Percentiles rank a stretch among this genome's conserved stretches.
These are phyloP conservation scores for Pseudocercospora fijiensis DNA, from an alignment of 2,329 filamentous ascomycete genomes.

Conservation along the genomic window DNA sequence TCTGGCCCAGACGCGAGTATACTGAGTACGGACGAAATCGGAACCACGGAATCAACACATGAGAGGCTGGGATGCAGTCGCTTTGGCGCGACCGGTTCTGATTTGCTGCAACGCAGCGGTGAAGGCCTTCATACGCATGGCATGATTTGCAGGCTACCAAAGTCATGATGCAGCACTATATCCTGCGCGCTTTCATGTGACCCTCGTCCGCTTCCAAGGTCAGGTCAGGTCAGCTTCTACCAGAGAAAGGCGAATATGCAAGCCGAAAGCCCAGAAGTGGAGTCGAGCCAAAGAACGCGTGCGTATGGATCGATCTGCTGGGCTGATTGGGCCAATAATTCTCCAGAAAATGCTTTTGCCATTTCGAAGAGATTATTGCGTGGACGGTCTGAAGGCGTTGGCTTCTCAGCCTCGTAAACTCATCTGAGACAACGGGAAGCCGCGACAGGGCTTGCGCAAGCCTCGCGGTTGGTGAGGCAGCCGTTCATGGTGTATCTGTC, in stretches of 20 bases:
- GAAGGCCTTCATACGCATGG: conserved; percentile 9
- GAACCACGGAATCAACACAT: not conserved
- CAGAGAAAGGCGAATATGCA: not conserved
- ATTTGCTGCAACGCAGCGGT: conserved; percentile 18
- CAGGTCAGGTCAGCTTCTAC: not conserved
- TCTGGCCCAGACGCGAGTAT: not conserved
- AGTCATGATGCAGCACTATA: conserved; percentile 23
- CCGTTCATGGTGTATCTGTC: conserved; percentile 12
- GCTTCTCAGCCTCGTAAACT: conserved; percentile 20
- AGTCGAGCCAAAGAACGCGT: not conserved
- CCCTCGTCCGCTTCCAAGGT: conserved; percentile 6
- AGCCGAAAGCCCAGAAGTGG: not conserved
- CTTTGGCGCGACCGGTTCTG: conserved; percentile 1
- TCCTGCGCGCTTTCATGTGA: conserved; percentile 20
- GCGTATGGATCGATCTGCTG: not conserved
- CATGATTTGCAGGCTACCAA: conserved; percentile 13
- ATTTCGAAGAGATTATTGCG: conserved; percentile 3
- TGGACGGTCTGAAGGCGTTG: conserved; percentile 13
- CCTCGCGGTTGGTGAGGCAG: conserved; percentile 2
- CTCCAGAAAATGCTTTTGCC: conserved; percentile 1
- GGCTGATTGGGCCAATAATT: conserved; percentile 9
- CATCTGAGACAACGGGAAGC: conserved; percentile 18
- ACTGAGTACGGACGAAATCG: conserved; percentile 5
- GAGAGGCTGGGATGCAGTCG: not conserved
- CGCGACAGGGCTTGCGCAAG: conserved; percentile 17